phyloP scores from a whole-genome alignment of 371 early-diverging fungal genomes.

The Lichtheimia corymbifera region DNA sequence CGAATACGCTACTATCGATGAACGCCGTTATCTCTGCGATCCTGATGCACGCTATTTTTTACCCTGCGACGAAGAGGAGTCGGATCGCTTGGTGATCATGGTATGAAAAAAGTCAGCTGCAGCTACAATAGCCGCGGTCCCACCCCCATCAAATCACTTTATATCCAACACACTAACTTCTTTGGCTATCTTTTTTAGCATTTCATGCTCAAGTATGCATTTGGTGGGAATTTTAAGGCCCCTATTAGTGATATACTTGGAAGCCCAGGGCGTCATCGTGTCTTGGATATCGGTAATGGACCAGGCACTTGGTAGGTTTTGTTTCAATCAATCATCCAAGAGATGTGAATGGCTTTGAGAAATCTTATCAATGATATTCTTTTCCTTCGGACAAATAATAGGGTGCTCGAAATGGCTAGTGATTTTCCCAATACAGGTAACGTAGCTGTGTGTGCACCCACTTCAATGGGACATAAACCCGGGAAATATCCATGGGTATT shows the following conservation, averaged over 20 bases:
- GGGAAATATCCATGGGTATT: too few species aligned
- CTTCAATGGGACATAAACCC: not conserved
- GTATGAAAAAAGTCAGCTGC: slow-evolving; percentile 18
- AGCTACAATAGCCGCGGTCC: not conserved
- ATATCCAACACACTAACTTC: too few species aligned
- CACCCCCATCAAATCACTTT: not conserved
- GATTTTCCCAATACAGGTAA: slow-evolving; percentile 21
- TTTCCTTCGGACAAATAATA: not conserved
- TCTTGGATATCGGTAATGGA: slow-evolving; percentile 46
- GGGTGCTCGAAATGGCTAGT: slow-evolving; percentile 23
- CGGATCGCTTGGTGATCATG: slow-evolving; percentile 41
- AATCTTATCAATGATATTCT: not conserved
- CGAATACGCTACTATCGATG: slow-evolving; percentile 12
- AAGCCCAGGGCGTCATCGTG: slow-evolving; percentile 17
- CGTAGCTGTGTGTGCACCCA: not conserved
- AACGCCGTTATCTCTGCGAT: slow-evolving; percentile 15
- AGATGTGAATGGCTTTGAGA: not conserved
- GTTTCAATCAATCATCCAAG: not conserved
- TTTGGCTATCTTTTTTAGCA: slow-evolving; percentile 23
- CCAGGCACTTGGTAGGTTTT: slow-evolving; percentile 42
- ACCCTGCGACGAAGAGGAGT: slow-evolving; percentile 44
- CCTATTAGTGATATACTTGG: slow-evolving; percentile 20
- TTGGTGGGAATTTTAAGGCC: slow-evolving; percentile 35
- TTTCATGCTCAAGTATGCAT: slow-evolving; percentile 39
- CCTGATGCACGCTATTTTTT: slow-evolving; percentile 15